Conservation (phyloP, 352 stramenopile species). For the Phytophthora colocasiae region DNA sequence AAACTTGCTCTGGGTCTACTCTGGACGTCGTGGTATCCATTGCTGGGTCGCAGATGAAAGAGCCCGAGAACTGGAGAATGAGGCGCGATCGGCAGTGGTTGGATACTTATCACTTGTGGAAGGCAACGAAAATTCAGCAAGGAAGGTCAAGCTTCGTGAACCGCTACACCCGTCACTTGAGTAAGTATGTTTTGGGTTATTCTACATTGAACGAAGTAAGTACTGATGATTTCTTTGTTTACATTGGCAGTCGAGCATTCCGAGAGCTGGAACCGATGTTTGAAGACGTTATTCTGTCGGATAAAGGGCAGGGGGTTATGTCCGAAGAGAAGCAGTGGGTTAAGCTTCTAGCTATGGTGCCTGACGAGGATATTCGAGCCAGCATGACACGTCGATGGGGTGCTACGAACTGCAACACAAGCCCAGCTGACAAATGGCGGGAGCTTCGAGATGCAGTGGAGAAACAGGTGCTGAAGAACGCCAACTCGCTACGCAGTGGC, state of each 20-base stretch:
- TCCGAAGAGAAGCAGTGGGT: slow-evolving; percentile 87
- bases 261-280: slow-evolving; percentile 96
- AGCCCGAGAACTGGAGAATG: slow-evolving; percentile 95
- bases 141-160: slow-evolving; percentile 92
- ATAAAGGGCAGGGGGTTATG: slow-evolving; percentile 94
- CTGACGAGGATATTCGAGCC: slow-evolving; percentile 85
- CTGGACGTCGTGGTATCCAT: slow-evolving; percentile 98
- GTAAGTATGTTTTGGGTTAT: slow-evolving; percentile 34
- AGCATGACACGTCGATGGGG: slow-evolving; percentile 73
- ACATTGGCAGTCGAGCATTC: slow-evolving; percentile 83
- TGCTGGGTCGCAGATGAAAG: slow-evolving; percentile 98
- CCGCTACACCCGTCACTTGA: slow-evolving; percentile 95
- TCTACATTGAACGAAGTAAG: background rate
- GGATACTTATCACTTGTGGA: slow-evolving; percentile 97
- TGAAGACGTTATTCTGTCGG: slow-evolving; percentile 87
- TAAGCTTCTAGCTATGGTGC: slow-evolving; percentile 94
- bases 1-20: slow-evolving; percentile 99
- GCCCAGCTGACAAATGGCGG: slow-evolving; percentile 90
- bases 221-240: slow-evolving; percentile 6
- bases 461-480: slow-evolving; percentile 65
- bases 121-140: slow-evolving; percentile 88
- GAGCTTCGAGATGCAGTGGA: slow-evolving; percentile 78
- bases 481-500: slow-evolving; percentile 52
- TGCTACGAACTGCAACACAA: slow-evolving; percentile 50
- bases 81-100: slow-evolving; percentile 96